phyloP scores from a whole-genome alignment of 495 filamentous ascomycete species.

The Parathielavia hyrcaniae region DNA sequence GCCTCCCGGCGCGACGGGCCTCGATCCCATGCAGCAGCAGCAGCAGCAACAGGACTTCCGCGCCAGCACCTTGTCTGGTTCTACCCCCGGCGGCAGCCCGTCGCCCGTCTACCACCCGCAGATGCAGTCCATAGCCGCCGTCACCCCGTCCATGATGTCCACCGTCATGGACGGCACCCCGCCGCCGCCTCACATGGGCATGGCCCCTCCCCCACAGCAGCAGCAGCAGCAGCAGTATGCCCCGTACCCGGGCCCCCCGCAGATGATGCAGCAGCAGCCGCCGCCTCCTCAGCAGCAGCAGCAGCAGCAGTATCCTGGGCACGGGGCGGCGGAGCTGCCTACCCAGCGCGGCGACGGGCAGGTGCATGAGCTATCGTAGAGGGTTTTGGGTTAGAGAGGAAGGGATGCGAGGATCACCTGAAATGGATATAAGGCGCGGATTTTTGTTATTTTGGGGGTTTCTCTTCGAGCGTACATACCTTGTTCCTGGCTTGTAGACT shows the following conservation, averaged over 20 bases:
- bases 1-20: neutral
- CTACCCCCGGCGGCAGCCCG: slow-evolving; percentile 18
- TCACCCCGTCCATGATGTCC: neutral
- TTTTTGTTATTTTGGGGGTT: neutral
- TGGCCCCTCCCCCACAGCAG: neutral
- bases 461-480: neutral
- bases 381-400: no score
- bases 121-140: slow-evolving; percentile 1
- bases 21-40: neutral
- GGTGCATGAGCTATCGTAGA: slow-evolving; percentile 19
- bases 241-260: slow-evolving; percentile 6
- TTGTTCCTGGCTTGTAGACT: no score
- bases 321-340: slow-evolving; percentile 10
- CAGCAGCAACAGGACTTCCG: slow-evolving; percentile 5
- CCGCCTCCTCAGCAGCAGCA: neutral
- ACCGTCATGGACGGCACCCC: no score
- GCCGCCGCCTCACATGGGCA: no score
- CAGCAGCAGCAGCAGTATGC: neutral
- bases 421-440: neutral
- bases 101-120: slow-evolving; percentile 7
- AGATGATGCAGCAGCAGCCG: neutral
- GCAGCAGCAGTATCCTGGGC: neutral
- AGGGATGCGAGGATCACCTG: no score
- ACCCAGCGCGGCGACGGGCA: slow-evolving; percentile 22
- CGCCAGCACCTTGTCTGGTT: neutral